phyloP scores from a whole-genome alignment of 768 basidiomycete species.

The Melanogaster broomeanus region DNA sequence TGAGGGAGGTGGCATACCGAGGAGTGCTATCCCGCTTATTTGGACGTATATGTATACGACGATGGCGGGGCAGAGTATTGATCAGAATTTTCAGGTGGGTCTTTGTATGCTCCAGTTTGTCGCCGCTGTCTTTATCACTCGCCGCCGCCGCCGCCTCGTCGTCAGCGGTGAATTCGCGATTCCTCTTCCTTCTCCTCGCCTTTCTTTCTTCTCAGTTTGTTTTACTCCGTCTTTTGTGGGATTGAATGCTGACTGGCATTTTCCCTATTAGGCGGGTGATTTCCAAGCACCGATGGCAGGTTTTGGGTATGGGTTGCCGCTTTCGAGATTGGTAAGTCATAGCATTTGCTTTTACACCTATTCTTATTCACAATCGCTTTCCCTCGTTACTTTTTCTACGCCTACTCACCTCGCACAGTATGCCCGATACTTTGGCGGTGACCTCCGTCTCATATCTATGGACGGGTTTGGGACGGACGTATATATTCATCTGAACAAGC shows the following conservation, averaged over 20 bases:
- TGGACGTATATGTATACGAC: constrained; percentile 99
- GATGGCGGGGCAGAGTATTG: constrained; percentile 70
- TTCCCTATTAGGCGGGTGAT: constrained; percentile 59
- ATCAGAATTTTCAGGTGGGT: constrained; percentile 61
- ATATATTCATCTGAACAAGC: constrained; percentile 86
- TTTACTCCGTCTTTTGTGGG: no score
- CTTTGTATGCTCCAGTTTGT: no score
- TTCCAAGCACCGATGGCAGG: constrained; percentile 99
- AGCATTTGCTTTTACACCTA: background rate
- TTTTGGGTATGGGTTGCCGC: constrained; percentile 90
- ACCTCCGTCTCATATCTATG: constrained; percentile 94
- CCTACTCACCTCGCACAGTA: constrained; percentile 50
- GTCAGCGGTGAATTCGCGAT: constrained; percentile 44
- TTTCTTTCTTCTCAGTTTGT: background rate
- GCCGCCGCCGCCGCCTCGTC: constrained; percentile 57
- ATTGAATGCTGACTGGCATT: background rate
- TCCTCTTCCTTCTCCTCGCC: background rate
- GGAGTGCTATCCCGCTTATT: constrained; percentile 85
- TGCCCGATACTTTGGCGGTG: constrained; percentile 93
- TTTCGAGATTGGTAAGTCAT: constrained; percentile 81
- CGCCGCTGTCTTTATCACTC: no score
- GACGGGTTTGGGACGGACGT: constrained; percentile 97
- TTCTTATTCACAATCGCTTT: background rate
- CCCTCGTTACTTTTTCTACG: background rate
- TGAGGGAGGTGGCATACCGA: constrained; percentile 90